Base-by-base conservation (phyloP, 2,329 filamentous ascomycete genomes). In the Fusarium sp. region DNA sequence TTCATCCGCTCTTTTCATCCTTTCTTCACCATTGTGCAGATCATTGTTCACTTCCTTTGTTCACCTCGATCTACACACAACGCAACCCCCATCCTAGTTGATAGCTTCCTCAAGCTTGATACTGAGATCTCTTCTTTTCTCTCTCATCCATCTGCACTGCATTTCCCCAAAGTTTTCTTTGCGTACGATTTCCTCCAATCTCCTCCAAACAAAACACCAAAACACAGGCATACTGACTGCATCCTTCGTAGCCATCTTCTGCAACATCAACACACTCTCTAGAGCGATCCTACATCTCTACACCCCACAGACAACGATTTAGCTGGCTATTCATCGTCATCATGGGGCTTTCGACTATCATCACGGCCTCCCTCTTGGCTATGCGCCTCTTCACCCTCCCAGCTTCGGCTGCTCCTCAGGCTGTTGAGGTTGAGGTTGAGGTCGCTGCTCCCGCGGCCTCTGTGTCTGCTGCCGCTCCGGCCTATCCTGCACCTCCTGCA, bases 341-440 rank as follows among this genome's bases (percentile, higher is more conserved):
- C 80, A 85, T 86, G 84, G 84, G 83, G 63, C 80, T 86, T 62
- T 80, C 83, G 53, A 81, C 81, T 56, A 68, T 85, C 68, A 68
- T 85, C 66, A 82, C 83, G 59, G 78, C 83, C 63, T 80, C 81
- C 42, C 72, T 87, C 9, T 62, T 86, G 80, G 84, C 84, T 69
- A 70, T 85, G 72, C 79, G 83, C 77, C 82, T 86, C 65, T 79
- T 83, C 54, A 77, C 81, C 25, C 75, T 79, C 36, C 75, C 79
- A 8, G 75, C 76, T 17, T 71, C 77, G 25, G 83, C 82, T 25
- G 79, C 80, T 41, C 79, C 81, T 6, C 68, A 71, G 15, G 36
- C 65, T 33, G 20, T 58, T 25, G 38, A 14, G 36, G 52, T 49
- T 27, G 33, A 14, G 46, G 53, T 45, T 38, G 42, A 47, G 13